Percentiles rank a stretch among this genome's conserved stretches.
phyloP scores from a whole-genome alignment of 2,329 filamentous ascomycete genomes.

The Phymatotrichopsis omnivora region DNA sequence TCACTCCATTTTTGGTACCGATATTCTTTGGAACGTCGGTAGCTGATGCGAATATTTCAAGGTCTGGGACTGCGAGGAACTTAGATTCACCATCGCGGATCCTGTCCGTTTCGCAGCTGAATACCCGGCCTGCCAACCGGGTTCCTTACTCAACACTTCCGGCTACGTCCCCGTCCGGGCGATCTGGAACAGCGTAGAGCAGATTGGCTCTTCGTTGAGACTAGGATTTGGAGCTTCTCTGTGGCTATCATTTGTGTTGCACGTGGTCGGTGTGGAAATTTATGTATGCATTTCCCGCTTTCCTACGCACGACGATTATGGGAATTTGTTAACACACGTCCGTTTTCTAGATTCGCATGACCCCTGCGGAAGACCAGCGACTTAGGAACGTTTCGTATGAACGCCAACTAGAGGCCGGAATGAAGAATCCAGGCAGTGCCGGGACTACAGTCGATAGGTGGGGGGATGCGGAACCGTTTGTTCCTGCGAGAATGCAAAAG shows the following conservation, averaged over 20 bases:
- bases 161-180: slow-evolving; percentile 5
- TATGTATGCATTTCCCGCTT: slow-evolving; percentile 38
- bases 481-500: too few species aligned
- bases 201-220: slow-evolving; percentile 40
- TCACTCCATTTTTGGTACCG: not conserved
- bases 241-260: slow-evolving; percentile 46
- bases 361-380: slow-evolving; percentile 45
- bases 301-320: slow-evolving; percentile 3
- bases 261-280: slow-evolving; percentile 42
- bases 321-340: slow-evolving; percentile 29
- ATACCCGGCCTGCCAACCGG: too few species aligned
- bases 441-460: slow-evolving; percentile 40
- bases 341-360: slow-evolving; percentile 42
- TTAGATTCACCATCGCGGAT: slow-evolving; percentile 9
- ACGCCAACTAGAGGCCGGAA: slow-evolving; percentile 46
- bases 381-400: slow-evolving; percentile 48
- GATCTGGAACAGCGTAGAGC: slow-evolving; percentile 24
- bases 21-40: not conserved
- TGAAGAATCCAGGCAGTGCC: slow-evolving; percentile 41
- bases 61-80: slow-evolving; percentile 17
- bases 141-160: too few species aligned
- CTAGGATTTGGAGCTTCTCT: slow-evolving; percentile 44
- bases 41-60: not conserved
- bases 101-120: slow-evolving; percentile 10
- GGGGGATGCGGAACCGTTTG: slow-evolving; percentile 36